phyloP scores from a whole-genome alignment of 805 yeast species.

The Clavispora santaluciae region DNA sequence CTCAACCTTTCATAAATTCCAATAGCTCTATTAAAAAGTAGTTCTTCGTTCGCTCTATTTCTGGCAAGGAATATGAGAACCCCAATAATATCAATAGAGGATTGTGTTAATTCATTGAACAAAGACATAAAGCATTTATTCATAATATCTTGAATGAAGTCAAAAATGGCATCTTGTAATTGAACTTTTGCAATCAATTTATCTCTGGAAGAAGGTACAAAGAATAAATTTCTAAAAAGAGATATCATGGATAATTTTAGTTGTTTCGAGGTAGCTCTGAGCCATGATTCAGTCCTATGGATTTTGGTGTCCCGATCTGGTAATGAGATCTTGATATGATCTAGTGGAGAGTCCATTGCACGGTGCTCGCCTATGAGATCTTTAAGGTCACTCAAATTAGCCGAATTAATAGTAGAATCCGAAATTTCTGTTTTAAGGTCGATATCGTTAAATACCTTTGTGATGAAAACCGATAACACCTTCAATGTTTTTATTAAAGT shows the following conservation, averaged over 20 bases:
- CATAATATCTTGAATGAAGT: slow-evolving; percentile 19
- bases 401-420: background rate
- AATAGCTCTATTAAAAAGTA: slow-evolving; percentile 2
- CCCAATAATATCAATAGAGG: slow-evolving; percentile 27
- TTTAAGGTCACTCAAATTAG: slow-evolving; percentile 2
- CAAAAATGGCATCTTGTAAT: slow-evolving; percentile 18
- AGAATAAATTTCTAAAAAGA: slow-evolving; percentile 26
- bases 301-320: slow-evolving; percentile 1
- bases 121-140: slow-evolving; percentile 28
- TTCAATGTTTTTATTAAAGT: slow-evolving; percentile 19
- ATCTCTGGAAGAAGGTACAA: slow-evolving; percentile 12
- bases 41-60: slow-evolving; percentile 4
- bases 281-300: slow-evolving; percentile 29
- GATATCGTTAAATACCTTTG: slow-evolving; percentile 29
- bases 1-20: slow-evolving; percentile 4
- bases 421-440: slow-evolving; percentile 8
- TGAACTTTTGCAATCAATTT: slow-evolving; percentile 20
- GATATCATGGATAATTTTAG: slow-evolving; percentile 29
- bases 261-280: slow-evolving; percentile 34
- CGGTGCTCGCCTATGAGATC: slow-evolving; percentile 1
- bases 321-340: slow-evolving; percentile 3
- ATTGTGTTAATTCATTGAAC: slow-evolving; percentile 25
- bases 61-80: slow-evolving; percentile 15
- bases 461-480: slow-evolving; percentile 18
- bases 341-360: background rate